Base-by-base conservation (phyloP, 2,329 filamentous ascomycete genomes). In the Claviceps sp. region DNA sequence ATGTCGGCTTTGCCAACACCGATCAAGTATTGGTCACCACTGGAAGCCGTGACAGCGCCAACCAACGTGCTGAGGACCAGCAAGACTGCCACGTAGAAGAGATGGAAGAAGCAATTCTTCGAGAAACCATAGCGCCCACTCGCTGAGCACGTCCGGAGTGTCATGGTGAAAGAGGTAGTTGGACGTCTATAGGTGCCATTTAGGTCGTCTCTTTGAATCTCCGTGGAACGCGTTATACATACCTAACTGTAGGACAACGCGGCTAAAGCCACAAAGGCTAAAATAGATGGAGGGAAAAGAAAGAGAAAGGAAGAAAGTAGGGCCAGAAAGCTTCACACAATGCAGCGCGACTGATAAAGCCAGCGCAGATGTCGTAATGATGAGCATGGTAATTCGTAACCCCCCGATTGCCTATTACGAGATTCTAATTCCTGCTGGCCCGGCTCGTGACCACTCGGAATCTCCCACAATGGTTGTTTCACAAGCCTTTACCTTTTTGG, bases 1-100 rank as follows among this genome's bases (percentile, higher is more conserved):
- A 80, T 78, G 58, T 81, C 77, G 5, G 72, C 76, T 62, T 79
- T 79, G 47, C 77, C 77, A 2, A 77, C 75, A 18, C 77, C 77
- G 46, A 80, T 61, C 37, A 79, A 68, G 55, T 78, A 79, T 54
- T 61, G 63, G 52, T 67, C 63, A 24, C 65, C 60, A 30, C 47
- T 37, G 0, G 43, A 24, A 30, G 52, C 52, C 20, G 38, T 22
- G 37, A 44, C 48, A 22, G 7, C 43, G 48, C 40, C 48, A 6
- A 48, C 47, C 13, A 50, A 38, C 14, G 48, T 48, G 45, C 44
- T 42, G 47, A 52, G 22, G 26, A 52, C 8, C 37, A 41, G 22
- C 16, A 45, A n/a, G 14, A 47, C 22, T 9, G 18, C 40, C 20
- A 52, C 14, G 30, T 47, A 26, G 43, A 59, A 50, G 34, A 60